Conservation (phyloP, 2,329 filamentous ascomycete genomes). For the Aspergillus puulaauensis region DNA sequence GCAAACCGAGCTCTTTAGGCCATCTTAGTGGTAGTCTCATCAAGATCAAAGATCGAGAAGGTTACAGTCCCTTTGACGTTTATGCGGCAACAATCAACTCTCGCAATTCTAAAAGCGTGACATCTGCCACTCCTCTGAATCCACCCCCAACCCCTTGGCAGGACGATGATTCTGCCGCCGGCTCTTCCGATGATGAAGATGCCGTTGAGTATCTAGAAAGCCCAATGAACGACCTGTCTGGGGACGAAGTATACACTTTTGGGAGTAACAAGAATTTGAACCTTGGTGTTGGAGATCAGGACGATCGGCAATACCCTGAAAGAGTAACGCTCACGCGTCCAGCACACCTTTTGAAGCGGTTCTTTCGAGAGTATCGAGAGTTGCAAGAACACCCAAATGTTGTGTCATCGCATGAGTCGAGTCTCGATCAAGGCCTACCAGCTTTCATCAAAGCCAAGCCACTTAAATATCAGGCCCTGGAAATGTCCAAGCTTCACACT, state of each 20-base stretch:
- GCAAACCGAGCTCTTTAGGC: slow-evolving; percentile 53
- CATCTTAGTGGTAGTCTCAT: slow-evolving; percentile 73
- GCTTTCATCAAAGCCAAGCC: slow-evolving; percentile 69
- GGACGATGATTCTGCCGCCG: slow-evolving; percentile 28
- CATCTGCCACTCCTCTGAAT: slow-evolving; percentile 37
- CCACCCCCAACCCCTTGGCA: slow-evolving; percentile 47
- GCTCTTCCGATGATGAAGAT: slow-evolving; percentile 46
- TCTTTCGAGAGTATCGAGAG: slow-evolving; percentile 66
- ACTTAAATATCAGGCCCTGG: slow-evolving; percentile 74
- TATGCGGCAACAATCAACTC: slow-evolving; percentile 84
- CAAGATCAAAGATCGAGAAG: slow-evolving; percentile 93
- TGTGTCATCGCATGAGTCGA: slow-evolving; percentile 27
- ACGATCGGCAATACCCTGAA: slow-evolving; percentile 91
- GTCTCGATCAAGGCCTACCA: slow-evolving; percentile 61
- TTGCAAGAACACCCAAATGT: slow-evolving; percentile 33
- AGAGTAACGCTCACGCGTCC: slow-evolving; percentile 75
- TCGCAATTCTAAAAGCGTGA: slow-evolving; percentile 57
- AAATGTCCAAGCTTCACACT: slow-evolving; percentile 88
- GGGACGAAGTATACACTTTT: slow-evolving; percentile 89
- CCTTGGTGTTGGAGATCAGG: slow-evolving; percentile 89
- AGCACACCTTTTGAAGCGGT: slow-evolving; percentile 70
- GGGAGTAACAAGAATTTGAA: slow-evolving; percentile 96
- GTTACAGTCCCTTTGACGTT: slow-evolving; percentile 89
- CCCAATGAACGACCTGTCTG: slow-evolving; percentile 49
- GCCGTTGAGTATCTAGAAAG: slow-evolving; percentile 44